Evolutionary conservation across 2,329 filamentous ascomycete species (phyloP), one percentile per base, ranked within the genome.

Genomic region (Penicillium polonicum): DNA sequence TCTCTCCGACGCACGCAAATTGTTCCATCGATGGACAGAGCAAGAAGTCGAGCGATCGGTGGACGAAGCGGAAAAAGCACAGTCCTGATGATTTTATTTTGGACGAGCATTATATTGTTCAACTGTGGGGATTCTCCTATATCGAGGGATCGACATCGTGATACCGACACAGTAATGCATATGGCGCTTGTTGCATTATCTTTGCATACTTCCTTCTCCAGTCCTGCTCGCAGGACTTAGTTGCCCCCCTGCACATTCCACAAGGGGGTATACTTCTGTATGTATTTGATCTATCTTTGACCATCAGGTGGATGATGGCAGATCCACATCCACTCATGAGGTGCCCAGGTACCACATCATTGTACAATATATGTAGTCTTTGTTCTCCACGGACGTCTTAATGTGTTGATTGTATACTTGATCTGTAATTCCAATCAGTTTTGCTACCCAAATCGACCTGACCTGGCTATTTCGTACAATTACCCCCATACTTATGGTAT

Each of bases 1-100:
- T 59, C 75, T 86, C 19, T 85, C 85, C 74, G 84, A 87, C 66
- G 79, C 73, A 13, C 75, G 79, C 58, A 87, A 87, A 70, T 73
- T 87, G 33, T 87, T 87, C 77, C 85, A 88, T 72, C 80, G 84
- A 25, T 85, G 85, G 72, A 83, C 81, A 7, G 81, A 83, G 66
- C 75, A 79, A 43, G 80, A 87, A 59, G 78, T 88, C 10, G 76
- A 83, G 59, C 74, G 75, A 48, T 65, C 81, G 48, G 82, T 87
- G 68, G 79, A 85, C 50, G 76, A 83, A 48, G 77, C 76, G 5
- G 75, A 75, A 57, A 70, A 69, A 55, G 57, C 57, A 64, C 21
- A 36, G 6, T 17, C 46, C 4, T 27, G 44, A 36, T 36, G 9
- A 43, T 35, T 23, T 15, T 23, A 9, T 25, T 15, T 33, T 45